These are phyloP conservation scores for Aspergillus indologenus DNA, from an alignment of 495 filamentous ascomycete genomes.

Conservation along the genomic window DNA sequence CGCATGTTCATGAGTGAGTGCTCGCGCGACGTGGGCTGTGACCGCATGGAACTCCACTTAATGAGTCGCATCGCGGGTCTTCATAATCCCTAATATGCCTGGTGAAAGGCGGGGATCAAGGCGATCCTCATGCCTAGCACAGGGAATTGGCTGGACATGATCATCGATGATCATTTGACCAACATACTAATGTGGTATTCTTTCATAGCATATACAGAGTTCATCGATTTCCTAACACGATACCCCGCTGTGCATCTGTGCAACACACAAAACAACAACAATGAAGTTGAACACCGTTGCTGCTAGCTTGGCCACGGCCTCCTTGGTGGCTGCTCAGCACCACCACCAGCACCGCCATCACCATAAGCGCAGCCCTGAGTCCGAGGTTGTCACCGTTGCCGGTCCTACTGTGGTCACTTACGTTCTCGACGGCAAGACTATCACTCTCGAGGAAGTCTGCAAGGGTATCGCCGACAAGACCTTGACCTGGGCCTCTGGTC, in stretches of 20 bases:
- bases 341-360: conserved; percentile 44
- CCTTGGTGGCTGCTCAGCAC: conserved; percentile 45
- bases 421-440: conserved; percentile 52
- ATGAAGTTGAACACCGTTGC: conserved; percentile 50
- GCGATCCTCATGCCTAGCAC: background rate
- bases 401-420: conserved; percentile 59
- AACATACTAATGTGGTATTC: conserved; percentile 1
- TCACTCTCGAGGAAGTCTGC: conserved; percentile 57
- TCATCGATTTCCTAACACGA: conserved; percentile 6
- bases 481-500: conserved; percentile 38
- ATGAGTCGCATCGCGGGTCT: background rate
- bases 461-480: conserved; percentile 56
- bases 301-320: conserved; percentile 43
- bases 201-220: background rate
- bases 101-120: background rate
- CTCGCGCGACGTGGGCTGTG: background rate
- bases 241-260: background rate
- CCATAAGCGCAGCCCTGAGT: conserved; percentile 34
- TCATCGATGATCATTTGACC: background rate
- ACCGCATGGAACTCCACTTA: background rate
- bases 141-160: background rate
- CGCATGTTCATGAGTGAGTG: background rate
- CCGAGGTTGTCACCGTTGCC: conserved; percentile 38
- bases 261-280: conserved; percentile 15
- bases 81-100: background rate